Conservation (phyloP, 805 yeast species). For the Kodamaea lidongshanica region DNA sequence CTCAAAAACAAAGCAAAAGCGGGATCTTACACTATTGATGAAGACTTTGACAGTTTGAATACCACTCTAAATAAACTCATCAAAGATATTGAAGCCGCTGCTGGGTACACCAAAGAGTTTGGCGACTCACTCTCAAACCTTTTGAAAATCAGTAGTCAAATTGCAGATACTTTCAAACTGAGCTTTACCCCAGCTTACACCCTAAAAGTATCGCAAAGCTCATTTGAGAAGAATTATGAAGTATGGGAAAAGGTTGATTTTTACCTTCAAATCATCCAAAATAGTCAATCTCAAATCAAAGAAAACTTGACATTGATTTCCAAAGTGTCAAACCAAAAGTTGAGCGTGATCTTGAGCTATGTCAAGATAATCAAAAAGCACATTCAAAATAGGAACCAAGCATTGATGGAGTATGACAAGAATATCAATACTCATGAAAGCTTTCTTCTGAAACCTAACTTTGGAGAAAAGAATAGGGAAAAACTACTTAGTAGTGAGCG, state of each 20-base stretch:
- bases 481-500: conserved; percentile 19
- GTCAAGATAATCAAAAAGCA: conserved; percentile 21
- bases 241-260: conserved; percentile 17
- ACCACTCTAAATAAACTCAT: conserved; percentile 18
- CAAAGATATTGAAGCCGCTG: conserved; percentile 12
- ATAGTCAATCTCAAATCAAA: conserved; percentile 10
- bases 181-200: conserved; percentile 13
- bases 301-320: conserved; percentile 10
- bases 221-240: conserved; percentile 9
- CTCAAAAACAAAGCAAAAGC: conserved; percentile 6
- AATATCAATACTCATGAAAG: conserved; percentile 23
- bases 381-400: conserved; percentile 24
- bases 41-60: conserved; percentile 20
- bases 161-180: conserved; percentile 14
- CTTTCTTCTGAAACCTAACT: conserved; percentile 24
- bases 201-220: conserved; percentile 3
- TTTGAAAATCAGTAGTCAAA: conserved; percentile 9
- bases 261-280: conserved; percentile 14
- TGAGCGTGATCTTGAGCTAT: conserved; percentile 12
- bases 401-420: conserved; percentile 35
- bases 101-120: conserved; percentile 12
- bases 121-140: conserved; percentile 7
- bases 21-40: conserved; percentile 18
- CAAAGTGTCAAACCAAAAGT: conserved; percentile 10
- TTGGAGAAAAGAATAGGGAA: too few species aligned